A percentile compares a stretch with the other conserved stretches of the same genome.
Conservation (phyloP, 2,329 filamentous ascomycete genomes). For the Trichoderma sp. region DNA sequence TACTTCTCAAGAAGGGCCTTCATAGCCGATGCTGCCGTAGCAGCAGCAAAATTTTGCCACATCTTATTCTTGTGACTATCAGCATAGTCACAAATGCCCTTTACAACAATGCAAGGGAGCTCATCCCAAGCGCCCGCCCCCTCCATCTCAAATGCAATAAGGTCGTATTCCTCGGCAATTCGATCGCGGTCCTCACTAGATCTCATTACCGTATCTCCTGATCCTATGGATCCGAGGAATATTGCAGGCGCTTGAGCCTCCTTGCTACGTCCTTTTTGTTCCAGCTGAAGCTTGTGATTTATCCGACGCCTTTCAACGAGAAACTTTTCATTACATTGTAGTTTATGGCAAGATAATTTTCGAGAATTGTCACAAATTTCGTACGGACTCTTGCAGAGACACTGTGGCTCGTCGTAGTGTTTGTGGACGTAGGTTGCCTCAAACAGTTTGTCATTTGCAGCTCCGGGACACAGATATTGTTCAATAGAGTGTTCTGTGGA, state of each 20-base stretch:
- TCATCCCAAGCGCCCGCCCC: not conserved
- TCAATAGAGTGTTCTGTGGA: not conserved
- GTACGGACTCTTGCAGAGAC: not conserved
- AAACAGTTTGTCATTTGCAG: not conserved
- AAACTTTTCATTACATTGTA: too few species aligned
- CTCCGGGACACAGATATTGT: not conserved
- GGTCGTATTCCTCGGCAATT: not conserved
- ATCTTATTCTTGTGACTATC: not conserved
- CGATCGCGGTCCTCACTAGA: not conserved
- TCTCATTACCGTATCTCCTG: not conserved
- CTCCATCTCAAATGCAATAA: not conserved
- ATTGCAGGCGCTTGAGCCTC: not conserved
- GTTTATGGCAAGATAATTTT: not conserved
- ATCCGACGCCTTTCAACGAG: not conserved
- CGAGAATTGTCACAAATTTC: not conserved
- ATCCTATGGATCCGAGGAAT: not conserved
- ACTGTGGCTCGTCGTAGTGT: not conserved
- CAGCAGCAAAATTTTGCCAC: not conserved
- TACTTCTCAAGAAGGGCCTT: not conserved
- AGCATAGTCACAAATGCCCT: not conserved
- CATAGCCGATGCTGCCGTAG: not conserved
- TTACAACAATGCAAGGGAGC: not conserved
- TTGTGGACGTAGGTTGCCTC: not conserved
- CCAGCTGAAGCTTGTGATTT: not conserved
- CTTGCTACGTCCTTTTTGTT: not conserved